Base-by-base conservation (phyloP, 225 moss, liverwort and hornwort genomes). In the Polytrichum commune region DNA sequence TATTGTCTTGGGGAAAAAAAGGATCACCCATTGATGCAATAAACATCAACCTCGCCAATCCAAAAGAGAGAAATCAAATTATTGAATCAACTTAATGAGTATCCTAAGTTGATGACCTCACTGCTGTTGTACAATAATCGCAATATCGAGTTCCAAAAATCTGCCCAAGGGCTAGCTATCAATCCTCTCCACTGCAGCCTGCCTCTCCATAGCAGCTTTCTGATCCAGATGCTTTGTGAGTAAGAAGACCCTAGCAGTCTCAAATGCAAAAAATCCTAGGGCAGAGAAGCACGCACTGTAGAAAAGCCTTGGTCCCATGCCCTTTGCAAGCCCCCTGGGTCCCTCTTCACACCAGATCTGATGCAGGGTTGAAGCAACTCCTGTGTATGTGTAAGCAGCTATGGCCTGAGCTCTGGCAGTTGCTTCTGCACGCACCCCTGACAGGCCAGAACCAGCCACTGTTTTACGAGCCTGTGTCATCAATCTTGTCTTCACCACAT, bases 271-370 rank as follows among this genome's bases (percentile, higher is more conserved):
- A 69, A 92, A 92, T 16, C 92, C 90, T 65, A 92, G 80, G 19
- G 90, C 92, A 46, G 90, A 92, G 72, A 92, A 92, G 68, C 85
- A 84, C 13, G 92, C 90, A 78, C 86, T 92, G 74, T 92, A 90
- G 73, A 90, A 88, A 29, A 88, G 70, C 35, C 90, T 88, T 54
- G 92, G 90, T 27, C 75, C 88, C 60, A 86, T 88, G 62, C 90
- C 92, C 68, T 82, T 86, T 57, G 83, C 81, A 20, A 92, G 66
- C 19, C 92, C 92, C 24, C 67, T 73, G 19, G 74, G 76, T 68
- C 92, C 92, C 60, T 92, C 92, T 65, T 92, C 92, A 7, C 74
- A 33, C 90, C 92, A 92, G 64, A 92, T 90, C 64, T 82, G 88
- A 19, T 63, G 80, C 81, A 92, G 33, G 28, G 90, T 86, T 28